Conservation (phyloP, 2,329 filamentous ascomycete genomes). For the Beauveria sp. region DNA sequence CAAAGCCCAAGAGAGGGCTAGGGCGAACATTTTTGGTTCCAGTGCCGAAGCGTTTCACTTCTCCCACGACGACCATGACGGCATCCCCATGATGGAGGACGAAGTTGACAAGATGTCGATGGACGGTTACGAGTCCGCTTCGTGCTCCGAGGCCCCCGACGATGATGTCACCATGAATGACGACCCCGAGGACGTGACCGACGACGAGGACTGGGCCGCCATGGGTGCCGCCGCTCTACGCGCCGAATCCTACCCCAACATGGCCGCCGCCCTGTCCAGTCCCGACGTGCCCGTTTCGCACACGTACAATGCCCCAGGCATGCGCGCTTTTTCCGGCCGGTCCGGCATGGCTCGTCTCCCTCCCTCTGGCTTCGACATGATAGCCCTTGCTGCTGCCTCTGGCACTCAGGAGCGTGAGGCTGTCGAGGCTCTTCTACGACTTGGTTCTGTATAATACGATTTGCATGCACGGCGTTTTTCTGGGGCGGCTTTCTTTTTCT, state of each 20-base stretch:
- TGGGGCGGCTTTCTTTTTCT: slow-evolving; percentile 11
- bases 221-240: slow-evolving; percentile 81
- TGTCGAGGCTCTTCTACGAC: slow-evolving; percentile 70
- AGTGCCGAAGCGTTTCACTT: slow-evolving; percentile 69
- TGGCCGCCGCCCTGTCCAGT: slow-evolving; percentile 44
- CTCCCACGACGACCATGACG: slow-evolving; percentile 61
- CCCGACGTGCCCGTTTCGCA: slow-evolving; percentile 25
- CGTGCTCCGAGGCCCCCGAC: slow-evolving; percentile 67
- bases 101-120: slow-evolving; percentile 95
- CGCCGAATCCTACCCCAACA: slow-evolving; percentile 53
- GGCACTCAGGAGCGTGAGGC: slow-evolving; percentile 74
- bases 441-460: slow-evolving; percentile 66
- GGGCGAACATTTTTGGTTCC: slow-evolving; percentile 44
- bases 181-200: slow-evolving; percentile 78
- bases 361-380: slow-evolving; percentile 45
- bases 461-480: slow-evolving; percentile 48
- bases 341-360: slow-evolving; percentile 48
- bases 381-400: slow-evolving; percentile 42
- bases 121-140: slow-evolving; percentile 61
- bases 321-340: slow-evolving; percentile 42
- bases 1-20: slow-evolving; percentile 39
- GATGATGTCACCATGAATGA: slow-evolving; percentile 62
- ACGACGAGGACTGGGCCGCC: slow-evolving; percentile 92
- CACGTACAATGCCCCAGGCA: slow-evolving; percentile 39
- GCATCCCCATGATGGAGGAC: slow-evolving; percentile 59